Percentiles rank a stretch among this genome's conserved stretches.
phyloP scores from a whole-genome alignment of 495 filamentous ascomycete species.

The Lasiosphaeria ovina region DNA sequence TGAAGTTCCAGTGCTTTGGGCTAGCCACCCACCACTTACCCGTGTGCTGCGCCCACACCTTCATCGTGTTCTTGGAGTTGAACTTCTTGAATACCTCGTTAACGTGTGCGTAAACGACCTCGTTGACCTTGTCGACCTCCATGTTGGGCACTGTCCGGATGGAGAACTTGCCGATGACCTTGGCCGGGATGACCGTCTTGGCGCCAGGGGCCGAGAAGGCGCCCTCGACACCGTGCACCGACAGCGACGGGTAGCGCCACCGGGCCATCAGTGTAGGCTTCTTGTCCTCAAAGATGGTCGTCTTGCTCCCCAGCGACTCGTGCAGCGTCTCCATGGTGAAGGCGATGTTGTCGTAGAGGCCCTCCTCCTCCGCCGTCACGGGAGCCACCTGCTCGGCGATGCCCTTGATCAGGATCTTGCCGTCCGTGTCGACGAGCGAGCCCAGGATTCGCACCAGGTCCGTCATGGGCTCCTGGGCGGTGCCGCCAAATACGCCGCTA shows the following conservation, averaged over 20 bases:
- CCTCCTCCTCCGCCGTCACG: conserved; percentile 78
- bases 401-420: conserved; percentile 86
- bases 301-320: conserved; percentile 83
- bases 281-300: conserved; percentile 79
- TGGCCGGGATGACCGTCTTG: conserved; percentile 98
- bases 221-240: conserved; percentile 94
- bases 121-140: conserved; percentile 85
- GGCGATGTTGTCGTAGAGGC: conserved; percentile 77
- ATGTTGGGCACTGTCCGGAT: conserved; percentile 97
- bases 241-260: conserved; percentile 92
- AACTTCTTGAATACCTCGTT: conserved; percentile 77
- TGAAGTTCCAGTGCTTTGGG: conserved; percentile 98
- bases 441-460: conserved; percentile 80
- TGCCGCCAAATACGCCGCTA: conserved; percentile 93
- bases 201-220: conserved; percentile 91
- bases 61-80: conserved; percentile 84
- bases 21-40: conserved; percentile 98
- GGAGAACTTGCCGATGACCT: conserved; percentile 96
- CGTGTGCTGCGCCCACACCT: conserved; percentile 75
- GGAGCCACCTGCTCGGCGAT: conserved; percentile 89
- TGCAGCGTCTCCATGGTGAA: conserved; percentile 96
- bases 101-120: conserved; percentile 76
- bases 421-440: conserved; percentile 80
- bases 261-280: conserved; percentile 89
- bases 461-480: conserved; percentile 97